Base-by-base conservation (phyloP, 2,329 filamentous ascomycete species). In the Claviceps africana region DNA sequence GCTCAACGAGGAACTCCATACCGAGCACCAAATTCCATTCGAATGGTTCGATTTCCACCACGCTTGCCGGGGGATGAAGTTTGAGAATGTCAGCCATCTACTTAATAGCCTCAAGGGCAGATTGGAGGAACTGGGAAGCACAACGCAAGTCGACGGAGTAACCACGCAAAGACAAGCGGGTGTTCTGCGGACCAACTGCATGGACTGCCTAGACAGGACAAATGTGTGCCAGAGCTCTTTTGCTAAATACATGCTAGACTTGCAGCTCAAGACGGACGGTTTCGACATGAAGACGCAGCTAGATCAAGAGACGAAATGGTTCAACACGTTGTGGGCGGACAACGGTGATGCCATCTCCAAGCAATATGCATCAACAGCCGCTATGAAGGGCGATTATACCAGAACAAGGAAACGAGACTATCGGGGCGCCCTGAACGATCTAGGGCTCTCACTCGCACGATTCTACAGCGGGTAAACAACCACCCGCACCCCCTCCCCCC, bases 1-100 rank as follows among this genome's bases (percentile, higher is more conserved):
- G 25, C 71, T 91, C 51, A 95, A 93, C 56, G 74, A 83, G 8
- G 73, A 78, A 43, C 72, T 74, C 4, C 64, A 74, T 21, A 73
- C 79, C 22, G 64, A 57, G 17, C 48, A 66, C 2, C 58, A 56
- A n/a, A 60, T 67, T 35, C 59, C 64, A 1, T 94, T 95, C 61
- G 88, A 95, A 63, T 98, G 93, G 93, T 98, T 97, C 60, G 93
- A 98, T 63, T 98, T 98, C 61, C 93, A 97, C 65, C 77, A 82
- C 19, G 86, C 86, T 30, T 97, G 93, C 62, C 84, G 88, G 17
- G 93, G 93, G 0, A 96, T 98, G 91, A 94, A 88, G 59, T 98
- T 97, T 62, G 91, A 97, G 62, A 97, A 97, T 54, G 90, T 97
- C 13, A 85, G 82, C 53, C 73, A 84, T 30, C 76, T 98, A 1